Evolutionary conservation across 495 filamentous ascomycete species (phyloP).

Genomic region (Annulohypoxylon bovei): DNA sequence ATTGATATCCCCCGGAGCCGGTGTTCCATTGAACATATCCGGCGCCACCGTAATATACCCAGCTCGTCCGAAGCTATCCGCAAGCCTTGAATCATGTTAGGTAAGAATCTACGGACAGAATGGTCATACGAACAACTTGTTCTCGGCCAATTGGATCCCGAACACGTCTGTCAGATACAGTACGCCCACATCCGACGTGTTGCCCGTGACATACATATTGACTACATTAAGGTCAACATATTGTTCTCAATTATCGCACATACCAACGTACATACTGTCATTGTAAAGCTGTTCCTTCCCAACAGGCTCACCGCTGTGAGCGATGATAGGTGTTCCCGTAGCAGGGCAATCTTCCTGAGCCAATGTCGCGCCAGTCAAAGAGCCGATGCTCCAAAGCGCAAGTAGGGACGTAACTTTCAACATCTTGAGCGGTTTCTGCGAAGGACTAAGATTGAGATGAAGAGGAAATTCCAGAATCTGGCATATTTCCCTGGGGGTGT

Average conservation of each 20-base stretch:
- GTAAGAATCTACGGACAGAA: background rate
- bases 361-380: slow-evolving; percentile 11
- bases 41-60: slow-evolving; percentile 80
- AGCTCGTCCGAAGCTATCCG: slow-evolving; percentile 78
- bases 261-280: slow-evolving; percentile 38
- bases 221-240: slow-evolving; percentile 32
- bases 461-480: background rate
- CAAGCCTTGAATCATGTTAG: slow-evolving; percentile 56
- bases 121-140: slow-evolving; percentile 62
- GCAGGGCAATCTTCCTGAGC: slow-evolving; percentile 35
- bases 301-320: slow-evolving; percentile 46
- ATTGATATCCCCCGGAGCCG: slow-evolving; percentile 58
- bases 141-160: slow-evolving; percentile 68
- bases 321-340: slow-evolving; percentile 41
- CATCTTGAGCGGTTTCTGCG: slow-evolving; percentile 21
- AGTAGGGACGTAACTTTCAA: slow-evolving; percentile 26
- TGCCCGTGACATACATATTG: slow-evolving; percentile 52
- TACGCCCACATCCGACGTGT: slow-evolving; percentile 56
- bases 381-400: slow-evolving; percentile 34
- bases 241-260: background rate
- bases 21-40: slow-evolving; percentile 76
- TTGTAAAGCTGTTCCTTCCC: slow-evolving; percentile 46
- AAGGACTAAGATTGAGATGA: background rate
- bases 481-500: background rate
- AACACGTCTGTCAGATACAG: slow-evolving; percentile 69